These are phyloP conservation scores for Theobroma cacao DNA, from an alignment of 345 rosid genomes.

Conservation along the genomic window DNA sequence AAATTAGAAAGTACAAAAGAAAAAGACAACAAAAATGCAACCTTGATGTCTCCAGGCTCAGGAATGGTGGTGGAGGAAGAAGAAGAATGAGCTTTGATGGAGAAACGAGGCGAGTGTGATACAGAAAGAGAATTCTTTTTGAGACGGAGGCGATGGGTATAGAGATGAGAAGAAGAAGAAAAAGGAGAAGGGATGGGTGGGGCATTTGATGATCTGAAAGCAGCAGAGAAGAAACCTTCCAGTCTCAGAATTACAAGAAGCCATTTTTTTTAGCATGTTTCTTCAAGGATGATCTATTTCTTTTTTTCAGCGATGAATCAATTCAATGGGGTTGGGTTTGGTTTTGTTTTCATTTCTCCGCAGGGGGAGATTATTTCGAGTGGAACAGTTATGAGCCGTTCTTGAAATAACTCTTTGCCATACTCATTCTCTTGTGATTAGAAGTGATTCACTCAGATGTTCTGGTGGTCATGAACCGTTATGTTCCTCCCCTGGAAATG, in stretches of 20 bases:
- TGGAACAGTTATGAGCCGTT: too few relatives aligned
- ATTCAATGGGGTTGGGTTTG: too few relatives aligned
- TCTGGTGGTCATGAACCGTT: too few relatives aligned
- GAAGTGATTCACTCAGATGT: too few relatives aligned
- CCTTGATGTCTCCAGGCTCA: conserved; percentile 77
- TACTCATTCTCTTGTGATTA: too few relatives aligned
- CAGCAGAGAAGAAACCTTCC: conserved; percentile 30
- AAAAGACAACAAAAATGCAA: conserved; percentile 6
- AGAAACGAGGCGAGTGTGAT: conserved; percentile 16
- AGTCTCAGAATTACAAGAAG: conserved; percentile 37
- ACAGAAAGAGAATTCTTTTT: conserved; percentile 15
- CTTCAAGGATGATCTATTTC: neutral
- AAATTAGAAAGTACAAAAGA: neutral
- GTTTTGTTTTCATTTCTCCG: too few relatives aligned
- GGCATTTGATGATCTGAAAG: conserved; percentile 14
- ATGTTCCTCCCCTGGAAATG: too few relatives aligned
- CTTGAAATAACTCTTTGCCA: too few relatives aligned
- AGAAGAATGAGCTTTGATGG: conserved; percentile 45
- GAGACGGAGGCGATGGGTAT: conserved; percentile 26
- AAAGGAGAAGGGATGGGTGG: conserved; percentile 11
- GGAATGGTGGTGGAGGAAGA: conserved; percentile 61
- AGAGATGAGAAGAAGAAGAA: conserved; percentile 23
- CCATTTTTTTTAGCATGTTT: too few relatives aligned
- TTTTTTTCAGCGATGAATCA: neutral
- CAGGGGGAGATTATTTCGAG: too few relatives aligned